These are phyloP conservation scores for Eutrema salsugineum DNA, from an alignment of 441 rosid genomes.

Conservation along the genomic window DNA sequence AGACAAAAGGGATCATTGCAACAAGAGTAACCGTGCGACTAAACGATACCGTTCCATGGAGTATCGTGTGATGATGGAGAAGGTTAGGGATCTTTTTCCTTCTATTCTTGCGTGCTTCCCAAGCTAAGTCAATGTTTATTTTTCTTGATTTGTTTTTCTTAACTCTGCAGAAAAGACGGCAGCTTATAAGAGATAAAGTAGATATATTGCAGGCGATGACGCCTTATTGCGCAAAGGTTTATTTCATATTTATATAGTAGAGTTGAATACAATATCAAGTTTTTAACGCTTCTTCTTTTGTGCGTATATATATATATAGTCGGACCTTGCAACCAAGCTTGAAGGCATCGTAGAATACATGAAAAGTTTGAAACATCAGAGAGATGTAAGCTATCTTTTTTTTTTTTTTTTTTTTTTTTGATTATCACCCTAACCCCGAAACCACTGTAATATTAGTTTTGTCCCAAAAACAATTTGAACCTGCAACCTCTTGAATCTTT, in stretches of 20 bases:
- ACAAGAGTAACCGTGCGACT: neutral
- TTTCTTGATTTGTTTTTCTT: neutral
- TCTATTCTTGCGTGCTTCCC: neutral
- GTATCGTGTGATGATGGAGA: constrained; percentile 21
- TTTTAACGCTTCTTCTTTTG: too few species aligned
- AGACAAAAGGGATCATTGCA: neutral
- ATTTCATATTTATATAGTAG: neutral
- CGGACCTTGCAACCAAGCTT: too few species aligned
- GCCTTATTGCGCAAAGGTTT: constrained; percentile 11
- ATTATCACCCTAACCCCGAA: too few species aligned
- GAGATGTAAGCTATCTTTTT: too few species aligned
- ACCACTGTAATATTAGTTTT: too few species aligned
- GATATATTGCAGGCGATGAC: constrained; percentile 15
- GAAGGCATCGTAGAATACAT: too few species aligned
- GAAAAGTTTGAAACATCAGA: too few species aligned
- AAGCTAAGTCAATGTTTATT: neutral
- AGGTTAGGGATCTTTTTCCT: constrained; percentile 1
- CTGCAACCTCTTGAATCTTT: too few species aligned
- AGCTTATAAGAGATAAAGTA: constrained; percentile 5
- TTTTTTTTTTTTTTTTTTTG: too few species aligned
- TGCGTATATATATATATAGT: too few species aligned
- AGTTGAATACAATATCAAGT: neutral
- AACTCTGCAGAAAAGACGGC: constrained; percentile 20
- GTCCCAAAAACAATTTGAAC: too few species aligned
- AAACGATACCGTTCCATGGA: too few species aligned